Base-by-base conservation (phyloP, 2,329 filamentous ascomycete species). In the Salinomyces thailandicus region DNA sequence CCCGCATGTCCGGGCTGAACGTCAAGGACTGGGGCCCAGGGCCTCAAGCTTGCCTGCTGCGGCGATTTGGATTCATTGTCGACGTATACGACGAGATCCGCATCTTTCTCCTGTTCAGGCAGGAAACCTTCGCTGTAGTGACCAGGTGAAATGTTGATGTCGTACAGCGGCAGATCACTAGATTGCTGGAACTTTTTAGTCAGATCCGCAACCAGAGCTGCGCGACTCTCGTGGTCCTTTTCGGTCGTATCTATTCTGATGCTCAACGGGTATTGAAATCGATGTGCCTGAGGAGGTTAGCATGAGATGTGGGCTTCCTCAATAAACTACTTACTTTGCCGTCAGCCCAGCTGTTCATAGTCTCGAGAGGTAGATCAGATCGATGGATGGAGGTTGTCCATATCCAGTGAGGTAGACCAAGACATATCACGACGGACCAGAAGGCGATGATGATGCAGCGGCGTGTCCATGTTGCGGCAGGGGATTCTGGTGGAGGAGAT, bases 371-470 rank as follows among this genome's bases (percentile, higher is more conserved):
- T 49, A 98, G 66, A 30, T 78, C 72, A 9, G 89, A 87, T 37
- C 91, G 76, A 60, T 93, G 87, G 37, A 96, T 93, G 0, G 83
- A 81, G 3, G 91, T 98, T 0, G 91, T 96, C 59, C 78, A 79
- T 78, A 85, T 93, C 91, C 91, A 98, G 73, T 93, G 80, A 39
- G 91, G 91, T 47, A 98, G 60, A 2, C 91, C 91, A 5, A 98
- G 64, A 18, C 81, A 72, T 5, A 93, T 58, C 5, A 93, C 84
- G 24, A 96, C 77, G 4, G 77, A 67, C 91, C 91, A 98, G 61
- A 95, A 96, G 6, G 89, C 89, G 43, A 83, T 59, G 44, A 98
- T 78, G 34, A 96, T 81, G 44, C 70, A 69, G 32, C 76, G 75
- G 37, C 91, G 79, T 39, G 80, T 75, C 54, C 73, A 75, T 35